These are phyloP conservation scores for Leucaena leucocephala DNA, from an alignment of 306 rosid genomes.

Conservation along the genomic window DNA sequence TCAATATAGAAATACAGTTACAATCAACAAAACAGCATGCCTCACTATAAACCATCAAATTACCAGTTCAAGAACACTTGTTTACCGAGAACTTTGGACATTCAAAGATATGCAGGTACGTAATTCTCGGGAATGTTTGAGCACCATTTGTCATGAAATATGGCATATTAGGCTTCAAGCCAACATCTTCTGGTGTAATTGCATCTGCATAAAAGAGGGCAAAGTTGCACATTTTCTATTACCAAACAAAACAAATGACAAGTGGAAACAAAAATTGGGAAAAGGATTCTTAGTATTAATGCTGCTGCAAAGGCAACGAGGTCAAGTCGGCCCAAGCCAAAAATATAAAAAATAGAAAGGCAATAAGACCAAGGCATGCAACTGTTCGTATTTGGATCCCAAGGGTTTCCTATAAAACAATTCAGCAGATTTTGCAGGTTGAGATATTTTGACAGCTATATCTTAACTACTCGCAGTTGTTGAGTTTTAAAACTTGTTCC, in stretches of 20 bases:
- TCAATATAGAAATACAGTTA: constrained; percentile 9
- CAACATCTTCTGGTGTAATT: constrained; percentile 69
- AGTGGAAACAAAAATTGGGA: constrained; percentile 11
- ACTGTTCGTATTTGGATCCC: neutral
- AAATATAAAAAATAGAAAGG: neutral
- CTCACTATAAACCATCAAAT: neutral
- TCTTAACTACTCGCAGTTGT: neutral
- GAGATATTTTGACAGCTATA: constrained; percentile 7
- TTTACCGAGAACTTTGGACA: constrained; percentile 79
- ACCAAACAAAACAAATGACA: constrained; percentile 12
- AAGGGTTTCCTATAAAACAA: neutral
- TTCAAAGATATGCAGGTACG: constrained; percentile 75
- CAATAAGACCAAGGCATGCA: constrained; percentile 25
- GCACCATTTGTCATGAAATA: constrained; percentile 47
- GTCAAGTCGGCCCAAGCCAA: constrained; percentile 1
- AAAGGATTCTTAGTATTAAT: constrained; percentile 9
- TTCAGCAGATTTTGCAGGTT: neutral
- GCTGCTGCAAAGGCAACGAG: neutral
- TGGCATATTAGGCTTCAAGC: constrained; percentile 64
- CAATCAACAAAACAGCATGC: neutral
- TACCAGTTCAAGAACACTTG: constrained; percentile 1
- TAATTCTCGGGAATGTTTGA: constrained; percentile 54
- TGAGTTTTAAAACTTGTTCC: neutral
- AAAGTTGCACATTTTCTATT: constrained; percentile 31
- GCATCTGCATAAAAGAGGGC: constrained; percentile 56